Percentiles rank a stretch among this genome's conserved stretches.
phyloP scores from a whole-genome alignment of 495 filamentous ascomycete genomes.

The Penicillium samsonianum region DNA sequence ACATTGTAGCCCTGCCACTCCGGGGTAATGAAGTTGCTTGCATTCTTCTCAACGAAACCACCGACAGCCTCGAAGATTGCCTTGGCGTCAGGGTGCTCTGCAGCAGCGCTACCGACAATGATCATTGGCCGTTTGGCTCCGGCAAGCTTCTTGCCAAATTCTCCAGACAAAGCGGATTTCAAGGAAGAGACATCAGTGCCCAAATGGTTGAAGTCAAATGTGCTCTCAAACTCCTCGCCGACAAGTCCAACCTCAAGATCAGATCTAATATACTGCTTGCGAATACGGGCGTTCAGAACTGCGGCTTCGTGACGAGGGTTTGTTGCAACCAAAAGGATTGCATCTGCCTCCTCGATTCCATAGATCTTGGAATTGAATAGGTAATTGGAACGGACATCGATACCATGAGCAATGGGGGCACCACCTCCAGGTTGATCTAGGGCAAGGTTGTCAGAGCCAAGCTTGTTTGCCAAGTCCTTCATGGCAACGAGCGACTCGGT shows the following conservation, averaged over 20 bases:
- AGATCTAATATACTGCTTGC: constrained; percentile 96
- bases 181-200: constrained; percentile 73
- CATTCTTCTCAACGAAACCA: constrained; percentile 87
- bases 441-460: constrained; percentile 92
- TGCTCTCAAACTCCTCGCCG: constrained; percentile 87
- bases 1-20: constrained; percentile 99
- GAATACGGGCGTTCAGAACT: constrained; percentile 90
- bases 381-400: constrained; percentile 93
- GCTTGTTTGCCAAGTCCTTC: constrained; percentile 94
- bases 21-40: constrained; percentile 77
- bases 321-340: constrained; percentile 87
- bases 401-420: constrained; percentile 83
- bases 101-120: constrained; percentile 84
- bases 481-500: constrained; percentile 90
- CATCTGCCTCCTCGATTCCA: constrained; percentile 91
- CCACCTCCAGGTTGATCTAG: constrained; percentile 86
- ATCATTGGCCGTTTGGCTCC: constrained; percentile 94
- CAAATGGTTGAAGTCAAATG: constrained; percentile 89
- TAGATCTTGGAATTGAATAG: constrained; percentile 93
- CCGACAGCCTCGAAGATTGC: constrained; percentile 89
- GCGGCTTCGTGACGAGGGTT: constrained; percentile 95
- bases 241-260: constrained; percentile 92
- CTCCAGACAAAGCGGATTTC: constrained; percentile 80
- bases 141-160: constrained; percentile 87
- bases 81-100: constrained; percentile 87